A percentile compares a stretch with the other conserved stretches of the same genome.
These are phyloP conservation scores for Mycena leptocephala DNA, from an alignment of 768 basidiomycete species.

Conservation along the genomic window DNA sequence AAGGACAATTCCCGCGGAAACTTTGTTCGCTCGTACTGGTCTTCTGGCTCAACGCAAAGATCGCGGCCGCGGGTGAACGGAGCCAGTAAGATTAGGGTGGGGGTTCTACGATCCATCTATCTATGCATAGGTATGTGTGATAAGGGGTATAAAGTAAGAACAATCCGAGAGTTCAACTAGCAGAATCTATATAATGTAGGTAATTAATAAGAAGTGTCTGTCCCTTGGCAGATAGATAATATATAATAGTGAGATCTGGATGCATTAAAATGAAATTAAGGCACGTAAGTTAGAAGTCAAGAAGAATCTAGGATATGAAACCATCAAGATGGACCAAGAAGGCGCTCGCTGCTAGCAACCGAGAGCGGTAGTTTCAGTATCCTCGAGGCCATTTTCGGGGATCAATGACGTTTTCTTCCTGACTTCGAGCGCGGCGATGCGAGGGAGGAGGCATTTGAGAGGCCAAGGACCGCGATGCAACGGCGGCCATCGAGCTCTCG, in stretches of 20 bases:
- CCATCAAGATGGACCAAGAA: conserved; percentile 30
- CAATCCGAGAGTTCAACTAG: conserved; percentile 4
- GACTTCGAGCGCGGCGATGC: conserved; percentile 62
- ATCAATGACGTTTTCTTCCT: conserved; percentile 58
- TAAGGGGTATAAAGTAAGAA: conserved; percentile 23
- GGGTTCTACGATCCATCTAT: background rate
- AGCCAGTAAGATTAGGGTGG: background rate
- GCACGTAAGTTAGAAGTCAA: conserved; percentile 57
- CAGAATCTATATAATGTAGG: conserved; percentile 23
- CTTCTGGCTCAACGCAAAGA: conserved; percentile 2
- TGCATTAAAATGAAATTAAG: conserved; percentile 60
- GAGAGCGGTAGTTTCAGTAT: conserved; percentile 58
- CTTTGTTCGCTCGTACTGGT: background rate
- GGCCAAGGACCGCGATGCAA: conserved; percentile 49
- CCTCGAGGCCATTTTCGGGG: conserved; percentile 67
- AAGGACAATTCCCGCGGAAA: background rate
- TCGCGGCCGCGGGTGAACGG: background rate
- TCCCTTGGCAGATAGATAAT: conserved; percentile 27
- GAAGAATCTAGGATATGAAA: conserved; percentile 41
- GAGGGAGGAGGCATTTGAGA: conserved; percentile 50
- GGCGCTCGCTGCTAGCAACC: conserved; percentile 43
- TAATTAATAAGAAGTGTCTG: conserved; percentile 22
- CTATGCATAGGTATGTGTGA: conserved; percentile 9
- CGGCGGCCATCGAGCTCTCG: conserved; percentile 49
- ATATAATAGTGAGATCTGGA: conserved; percentile 23